Percentiles rank a stretch among this genome's conserved stretches.
Evolutionary conservation across 176 grass and related monocot species (phyloP).

Genomic region (Phoenix roebelenii): DNA sequence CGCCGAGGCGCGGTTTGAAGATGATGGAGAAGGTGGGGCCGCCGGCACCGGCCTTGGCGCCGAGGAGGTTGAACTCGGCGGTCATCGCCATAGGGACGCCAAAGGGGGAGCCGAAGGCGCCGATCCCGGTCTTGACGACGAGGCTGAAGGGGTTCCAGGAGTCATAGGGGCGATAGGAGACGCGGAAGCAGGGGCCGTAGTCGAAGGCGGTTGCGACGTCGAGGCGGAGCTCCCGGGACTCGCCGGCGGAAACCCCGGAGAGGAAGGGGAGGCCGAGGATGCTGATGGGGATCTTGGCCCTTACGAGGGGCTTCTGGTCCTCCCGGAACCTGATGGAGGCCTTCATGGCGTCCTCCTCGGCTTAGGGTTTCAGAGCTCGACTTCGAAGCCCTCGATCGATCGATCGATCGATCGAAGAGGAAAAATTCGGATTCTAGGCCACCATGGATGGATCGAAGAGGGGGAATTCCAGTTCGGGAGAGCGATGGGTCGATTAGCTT

Average conservation of each 20-base stretch:
- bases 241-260: constrained; percentile 55
- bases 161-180: constrained; percentile 75
- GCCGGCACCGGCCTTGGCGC: constrained; percentile 13
- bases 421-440: too few relatives aligned
- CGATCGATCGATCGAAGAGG: too few relatives aligned
- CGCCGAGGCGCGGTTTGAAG: constrained; percentile 65
- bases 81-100: constrained; percentile 57
- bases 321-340: constrained; percentile 81
- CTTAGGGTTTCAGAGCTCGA: too few relatives aligned
- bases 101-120: constrained; percentile 45
- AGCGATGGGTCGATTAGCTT: too few relatives aligned
- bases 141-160: constrained; percentile 43
- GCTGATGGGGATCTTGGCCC: constrained; percentile 65
- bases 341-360: constrained; percentile 39
- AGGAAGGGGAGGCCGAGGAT: constrained; percentile 75
- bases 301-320: constrained; percentile 54
- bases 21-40: constrained; percentile 53
- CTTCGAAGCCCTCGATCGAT: too few relatives aligned
- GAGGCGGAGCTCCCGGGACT: constrained; percentile 57
- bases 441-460: too few relatives aligned
- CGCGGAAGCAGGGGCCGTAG: constrained; percentile 41
- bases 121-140: constrained; percentile 47
- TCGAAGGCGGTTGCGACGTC: constrained; percentile 55
- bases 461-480: too few relatives aligned
- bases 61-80: constrained; percentile 63